These are phyloP conservation scores for Vaccinium vitisidaea DNA, from an alignment of 148 eudicot genomes.

Conservation along the genomic window DNA sequence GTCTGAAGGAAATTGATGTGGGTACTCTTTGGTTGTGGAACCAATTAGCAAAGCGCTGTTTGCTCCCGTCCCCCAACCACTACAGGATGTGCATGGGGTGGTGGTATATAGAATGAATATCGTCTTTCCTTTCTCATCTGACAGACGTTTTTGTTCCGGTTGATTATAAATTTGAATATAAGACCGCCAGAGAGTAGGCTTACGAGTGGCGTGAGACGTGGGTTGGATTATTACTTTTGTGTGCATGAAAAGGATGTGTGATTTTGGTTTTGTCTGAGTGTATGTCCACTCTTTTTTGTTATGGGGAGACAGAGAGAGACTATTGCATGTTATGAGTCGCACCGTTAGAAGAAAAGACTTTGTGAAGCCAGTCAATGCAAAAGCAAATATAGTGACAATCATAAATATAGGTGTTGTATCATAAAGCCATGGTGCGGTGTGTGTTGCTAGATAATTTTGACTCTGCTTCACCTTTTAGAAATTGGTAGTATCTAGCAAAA, in stretches of 20 bases:
- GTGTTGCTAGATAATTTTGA: neutral
- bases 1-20: neutral
- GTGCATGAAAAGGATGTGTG: neutral
- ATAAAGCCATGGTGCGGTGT: neutral
- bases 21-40: neutral
- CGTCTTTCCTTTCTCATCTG: neutral
- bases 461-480: neutral
- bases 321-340: neutral
- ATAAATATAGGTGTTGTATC: neutral
- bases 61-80: neutral
- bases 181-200: neutral
- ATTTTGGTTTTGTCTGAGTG: neutral
- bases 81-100: neutral
- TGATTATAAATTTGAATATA: neutral
- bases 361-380: slow-evolving; percentile 8
- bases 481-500: neutral
- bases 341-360: neutral
- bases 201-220: neutral
- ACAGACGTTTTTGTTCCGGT: neutral
- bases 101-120: neutral
- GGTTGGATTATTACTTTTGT: neutral
- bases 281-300: neutral
- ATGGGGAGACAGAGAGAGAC: neutral
- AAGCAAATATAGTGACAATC: neutral
- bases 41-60: neutral